phyloP scores from a whole-genome alignment of 140 eudicot species.

The Flaveria floridana region DNA sequence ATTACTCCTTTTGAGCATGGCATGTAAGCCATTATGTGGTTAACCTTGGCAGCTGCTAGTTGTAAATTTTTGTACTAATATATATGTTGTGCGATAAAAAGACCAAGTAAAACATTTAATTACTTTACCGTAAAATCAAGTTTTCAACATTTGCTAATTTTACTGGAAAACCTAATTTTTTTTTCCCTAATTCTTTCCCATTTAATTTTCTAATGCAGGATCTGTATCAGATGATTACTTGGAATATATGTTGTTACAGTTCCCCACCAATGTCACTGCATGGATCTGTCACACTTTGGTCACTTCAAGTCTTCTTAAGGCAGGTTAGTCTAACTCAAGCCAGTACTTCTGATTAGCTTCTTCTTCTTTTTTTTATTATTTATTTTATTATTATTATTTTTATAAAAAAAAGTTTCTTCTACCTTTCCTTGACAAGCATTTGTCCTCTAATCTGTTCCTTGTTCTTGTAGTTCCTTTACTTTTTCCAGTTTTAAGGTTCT shows the following conservation, averaged over 20 bases:
- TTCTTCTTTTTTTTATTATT: not conserved
- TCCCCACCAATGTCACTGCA: slow-evolving; percentile 93
- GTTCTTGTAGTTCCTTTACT: not conserved
- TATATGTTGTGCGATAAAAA: slow-evolving; percentile 3
- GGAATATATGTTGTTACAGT: slow-evolving; percentile 84
- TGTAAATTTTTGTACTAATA: slow-evolving; percentile 9
- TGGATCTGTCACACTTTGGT: slow-evolving; percentile 98
- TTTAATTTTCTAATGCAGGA: slow-evolving; percentile 44
- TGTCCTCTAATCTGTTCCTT: not conserved
- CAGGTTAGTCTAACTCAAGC: slow-evolving; percentile 69
- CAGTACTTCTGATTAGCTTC: slow-evolving; percentile 36
- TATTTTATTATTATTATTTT: not conserved
- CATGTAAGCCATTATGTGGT: not conserved
- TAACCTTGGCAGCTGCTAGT: slow-evolving; percentile 13
- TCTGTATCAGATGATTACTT: slow-evolving; percentile 96
- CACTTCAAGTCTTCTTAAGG: slow-evolving; percentile 98
- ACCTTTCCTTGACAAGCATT: not conserved
- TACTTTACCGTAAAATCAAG: not conserved
- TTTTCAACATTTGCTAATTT: too few relatives aligned
- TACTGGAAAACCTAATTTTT: not conserved
- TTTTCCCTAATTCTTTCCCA: slow-evolving; percentile 11
- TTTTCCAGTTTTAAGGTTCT: not conserved
- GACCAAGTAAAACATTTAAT: not conserved
- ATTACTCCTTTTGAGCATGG: not conserved
- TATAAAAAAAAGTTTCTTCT: not conserved